phyloP scores from a whole-genome alignment of 2,329 filamentous ascomycete species.

The Ustulina deusta region DNA sequence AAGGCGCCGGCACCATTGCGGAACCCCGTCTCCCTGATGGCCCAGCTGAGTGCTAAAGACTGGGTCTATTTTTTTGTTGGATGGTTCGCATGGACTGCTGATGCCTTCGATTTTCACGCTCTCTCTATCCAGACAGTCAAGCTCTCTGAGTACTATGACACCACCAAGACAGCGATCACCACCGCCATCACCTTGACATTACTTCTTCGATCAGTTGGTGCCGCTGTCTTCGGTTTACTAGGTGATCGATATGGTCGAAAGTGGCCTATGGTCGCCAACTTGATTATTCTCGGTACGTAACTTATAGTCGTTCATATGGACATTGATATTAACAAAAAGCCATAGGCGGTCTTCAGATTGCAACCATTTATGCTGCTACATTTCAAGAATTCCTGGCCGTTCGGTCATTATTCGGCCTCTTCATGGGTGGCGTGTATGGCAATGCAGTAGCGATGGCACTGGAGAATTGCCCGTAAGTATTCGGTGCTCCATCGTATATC shows the following conservation, averaged over 20 bases:
- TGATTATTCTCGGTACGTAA: conserved; percentile 71
- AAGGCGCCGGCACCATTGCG: conserved; percentile 72
- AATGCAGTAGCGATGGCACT: conserved; percentile 83
- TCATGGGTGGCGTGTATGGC: conserved; percentile 85
- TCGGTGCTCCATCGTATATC: background rate
- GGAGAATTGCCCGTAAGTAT: conserved; percentile 74
- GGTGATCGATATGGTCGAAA: conserved; percentile 85
- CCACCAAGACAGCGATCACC: conserved; percentile 72
- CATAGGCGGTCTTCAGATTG: conserved; percentile 71
- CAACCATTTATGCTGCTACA: conserved; percentile 79
- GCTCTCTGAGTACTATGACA: conserved; percentile 68
- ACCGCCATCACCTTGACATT: conserved; percentile 82
- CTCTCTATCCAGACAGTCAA: conserved; percentile 82
- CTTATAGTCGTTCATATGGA: background rate
- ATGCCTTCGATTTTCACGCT: conserved; percentile 87
- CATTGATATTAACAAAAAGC: conserved; percentile 4
- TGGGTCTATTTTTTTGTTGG: conserved; percentile 84
- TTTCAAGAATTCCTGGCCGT: conserved; percentile 82
- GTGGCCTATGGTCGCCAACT: conserved; percentile 86
- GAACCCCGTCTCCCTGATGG: conserved; percentile 78
- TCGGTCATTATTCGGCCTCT: conserved; percentile 77
- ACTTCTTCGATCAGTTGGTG: conserved; percentile 79
- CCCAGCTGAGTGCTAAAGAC: conserved; percentile 71
- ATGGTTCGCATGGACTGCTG: conserved; percentile 80
- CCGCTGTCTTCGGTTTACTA: conserved; percentile 79